Base-by-base conservation (phyloP, 1,139 yeast species). In the Candida neerlandica region DNA sequence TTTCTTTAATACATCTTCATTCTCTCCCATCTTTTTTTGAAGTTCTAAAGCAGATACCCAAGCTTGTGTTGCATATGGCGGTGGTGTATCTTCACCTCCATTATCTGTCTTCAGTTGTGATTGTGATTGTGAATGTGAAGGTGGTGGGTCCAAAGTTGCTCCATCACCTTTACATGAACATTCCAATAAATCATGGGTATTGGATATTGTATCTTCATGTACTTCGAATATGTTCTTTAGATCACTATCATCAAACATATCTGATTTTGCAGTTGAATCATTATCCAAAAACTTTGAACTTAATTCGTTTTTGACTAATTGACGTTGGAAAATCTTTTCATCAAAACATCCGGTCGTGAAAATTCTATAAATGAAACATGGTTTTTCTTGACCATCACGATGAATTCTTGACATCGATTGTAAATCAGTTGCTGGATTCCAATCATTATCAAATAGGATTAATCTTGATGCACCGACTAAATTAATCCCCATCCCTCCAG, bases 391-490 rank as follows among this genome's bases (percentile, higher is more conserved):
- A 0, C 99, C 99, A 64, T 94, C 97, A 56, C 99, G 74, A 61
- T 92, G 97, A 5, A 94, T 86, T 54, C 99, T 71, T 0, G 97
- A 96, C 96, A 94, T 90, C 0, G 98, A 96, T 65, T 94, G 99
- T 27, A 88, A 67, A 64, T 94, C 99, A 11, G 88, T 80, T 0
- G 97, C 83, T 0, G 99, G 99, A 57, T 95, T 94, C 96, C 96
- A 89, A 61, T 91, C 97, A 53, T 92, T 88, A 61, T 91, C 98
- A 60, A 88, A 88, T 21, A 94, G 68, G 2, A 94, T 78, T 33
- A 94, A 70, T 29, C 98, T 73, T 0, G 96, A 90, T 0, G 96
- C 99, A 1, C 99, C 99, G 29, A 89, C 79, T 35, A 94, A 71
- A 61, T 94, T 95, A 39, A 94, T 74, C 0, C 99, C 99, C 54